These are phyloP conservation scores for Dactylellina haptotyla DNA, from an alignment of 2,329 filamentous ascomycete genomes.

Conservation along the genomic window DNA sequence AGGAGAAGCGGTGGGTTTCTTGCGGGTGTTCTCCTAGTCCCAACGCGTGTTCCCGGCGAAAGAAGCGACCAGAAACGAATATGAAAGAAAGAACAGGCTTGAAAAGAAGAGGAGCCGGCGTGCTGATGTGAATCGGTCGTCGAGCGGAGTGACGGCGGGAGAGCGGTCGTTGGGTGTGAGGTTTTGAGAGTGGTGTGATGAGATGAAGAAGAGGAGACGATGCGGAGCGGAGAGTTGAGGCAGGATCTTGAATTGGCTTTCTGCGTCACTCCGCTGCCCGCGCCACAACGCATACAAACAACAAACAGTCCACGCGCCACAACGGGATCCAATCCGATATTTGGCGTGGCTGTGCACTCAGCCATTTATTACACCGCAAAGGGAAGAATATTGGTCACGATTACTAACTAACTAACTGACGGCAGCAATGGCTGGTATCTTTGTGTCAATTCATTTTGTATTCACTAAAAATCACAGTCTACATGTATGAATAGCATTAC, in stretches of 20 bases:
- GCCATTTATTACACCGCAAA: background rate
- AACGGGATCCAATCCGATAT: conserved; percentile 9
- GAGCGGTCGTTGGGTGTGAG: conserved; percentile 1
- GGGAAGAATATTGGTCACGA: too few species aligned
- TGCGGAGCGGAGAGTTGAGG: conserved; percentile 24
- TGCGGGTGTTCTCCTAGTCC: conserved; percentile 5
- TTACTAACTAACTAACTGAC: background rate
- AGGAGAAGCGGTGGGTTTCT: conserved; percentile 25
- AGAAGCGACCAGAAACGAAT: conserved; percentile 23
- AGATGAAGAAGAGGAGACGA: conserved; percentile 15
- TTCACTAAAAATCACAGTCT: background rate
- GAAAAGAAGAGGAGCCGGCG: background rate
- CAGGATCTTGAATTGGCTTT: conserved; percentile 52
- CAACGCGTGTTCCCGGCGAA: conserved; percentile 15
- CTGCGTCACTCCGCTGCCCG: conserved; percentile 44
- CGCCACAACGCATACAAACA: conserved; percentile 29
- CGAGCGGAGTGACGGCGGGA: background rate
- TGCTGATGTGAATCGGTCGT: background rate
- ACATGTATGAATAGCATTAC: conserved; percentile 6
- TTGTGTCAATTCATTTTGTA: background rate
- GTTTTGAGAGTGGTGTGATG: conserved; percentile 27
- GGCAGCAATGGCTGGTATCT: background rate
- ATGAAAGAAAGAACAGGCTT: conserved; percentile 8
- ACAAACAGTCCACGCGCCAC: conserved; percentile 16
- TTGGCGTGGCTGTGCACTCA: conserved; percentile 16